Conservation (phyloP, 2,329 filamentous ascomycete species). For the Tolypocladium tropicale region DNA sequence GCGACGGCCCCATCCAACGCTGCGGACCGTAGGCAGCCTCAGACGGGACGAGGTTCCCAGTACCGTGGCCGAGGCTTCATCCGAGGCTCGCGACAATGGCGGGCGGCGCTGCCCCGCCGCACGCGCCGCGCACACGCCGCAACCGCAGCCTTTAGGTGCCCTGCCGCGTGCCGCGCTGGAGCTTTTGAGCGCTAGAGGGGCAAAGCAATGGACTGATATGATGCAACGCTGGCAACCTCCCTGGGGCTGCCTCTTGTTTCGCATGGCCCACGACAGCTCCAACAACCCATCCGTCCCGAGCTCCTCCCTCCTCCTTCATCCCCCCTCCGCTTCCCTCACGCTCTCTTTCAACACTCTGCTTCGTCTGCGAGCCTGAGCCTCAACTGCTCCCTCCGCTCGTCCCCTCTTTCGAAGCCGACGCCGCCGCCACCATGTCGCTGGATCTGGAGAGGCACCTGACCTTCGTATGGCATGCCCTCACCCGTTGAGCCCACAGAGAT, state of each 20-base stretch:
- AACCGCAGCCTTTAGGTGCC: background rate
- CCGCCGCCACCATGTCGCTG: conserved; percentile 44
- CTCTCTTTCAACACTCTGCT: background rate
- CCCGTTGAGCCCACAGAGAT: background rate
- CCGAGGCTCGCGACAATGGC: background rate
- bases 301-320: background rate
- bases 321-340: too few species aligned
- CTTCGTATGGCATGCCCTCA: conserved; percentile 43
- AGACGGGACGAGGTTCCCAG: background rate
- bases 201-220: background rate
- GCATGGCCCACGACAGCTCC: background rate
- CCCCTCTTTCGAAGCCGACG: background rate
- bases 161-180: too few species aligned
- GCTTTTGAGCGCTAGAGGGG: background rate
- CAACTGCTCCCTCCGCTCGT: background rate
- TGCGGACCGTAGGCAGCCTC: background rate
- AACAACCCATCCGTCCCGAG: background rate
- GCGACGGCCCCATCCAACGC: background rate
- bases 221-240: background rate
- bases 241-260: background rate
- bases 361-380: background rate
- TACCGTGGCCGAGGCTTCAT: background rate
- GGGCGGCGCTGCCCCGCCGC: background rate
- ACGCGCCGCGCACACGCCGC: background rate
- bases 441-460: conserved; percentile 73